Conservation (phyloP, 805 yeast genomes). For the Ogataea ramenticola region DNA sequence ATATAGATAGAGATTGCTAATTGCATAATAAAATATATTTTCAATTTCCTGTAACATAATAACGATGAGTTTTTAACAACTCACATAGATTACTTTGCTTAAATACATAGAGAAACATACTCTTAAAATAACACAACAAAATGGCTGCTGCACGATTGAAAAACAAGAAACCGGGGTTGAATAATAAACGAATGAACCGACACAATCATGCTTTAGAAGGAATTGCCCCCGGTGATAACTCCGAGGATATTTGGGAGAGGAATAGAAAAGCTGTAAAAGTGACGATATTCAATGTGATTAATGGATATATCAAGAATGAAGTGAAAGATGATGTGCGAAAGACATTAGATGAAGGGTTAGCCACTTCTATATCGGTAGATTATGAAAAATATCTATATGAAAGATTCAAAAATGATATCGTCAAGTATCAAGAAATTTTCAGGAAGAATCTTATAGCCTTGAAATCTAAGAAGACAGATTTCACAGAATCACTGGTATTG, state of each 20-base stretch:
- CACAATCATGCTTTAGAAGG: slow-evolving; percentile 1
- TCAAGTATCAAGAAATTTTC: slow-evolving; percentile 18
- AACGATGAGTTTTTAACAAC: too few relatives aligned
- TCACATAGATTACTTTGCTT: too few relatives aligned
- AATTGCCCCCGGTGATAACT: slow-evolving; percentile 15
- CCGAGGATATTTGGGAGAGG: slow-evolving; percentile 19
- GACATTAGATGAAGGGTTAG: not conserved
- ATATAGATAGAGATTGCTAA: too few relatives aligned
- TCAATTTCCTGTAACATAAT: too few relatives aligned
- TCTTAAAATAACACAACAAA: too few relatives aligned
- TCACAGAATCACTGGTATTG: slow-evolving; percentile 11
- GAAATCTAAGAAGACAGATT: slow-evolving; percentile 18
- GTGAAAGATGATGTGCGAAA: not conserved
- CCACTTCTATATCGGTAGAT: slow-evolving; percentile 7
- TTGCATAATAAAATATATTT: too few relatives aligned
- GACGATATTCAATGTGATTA: slow-evolving; percentile 14
- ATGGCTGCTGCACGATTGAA: not conserved
- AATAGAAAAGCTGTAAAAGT: slow-evolving; percentile 18
- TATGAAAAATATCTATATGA: slow-evolving; percentile 21
- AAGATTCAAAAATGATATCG: slow-evolving; percentile 9
- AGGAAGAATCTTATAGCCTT: slow-evolving; percentile 26
- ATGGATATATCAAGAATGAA: not conserved
- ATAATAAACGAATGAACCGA: not conserved
- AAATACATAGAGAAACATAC: too few relatives aligned
- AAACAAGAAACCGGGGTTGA: not conserved